Base-by-base conservation (phyloP, 139 green algal species). In the Trebouxia sp. region DNA sequence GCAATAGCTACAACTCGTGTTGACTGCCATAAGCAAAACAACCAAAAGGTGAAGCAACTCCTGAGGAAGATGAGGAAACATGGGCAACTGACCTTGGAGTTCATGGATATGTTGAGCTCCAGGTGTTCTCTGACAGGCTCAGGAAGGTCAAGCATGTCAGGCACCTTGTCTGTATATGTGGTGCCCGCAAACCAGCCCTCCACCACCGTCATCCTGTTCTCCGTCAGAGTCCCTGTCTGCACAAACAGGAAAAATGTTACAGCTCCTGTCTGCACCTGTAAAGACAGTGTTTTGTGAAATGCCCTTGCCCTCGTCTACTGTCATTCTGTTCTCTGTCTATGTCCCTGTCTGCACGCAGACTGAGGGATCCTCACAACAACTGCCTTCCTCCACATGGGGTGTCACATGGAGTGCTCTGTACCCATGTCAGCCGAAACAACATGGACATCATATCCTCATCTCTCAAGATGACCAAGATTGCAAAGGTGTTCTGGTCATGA, bases 141-240 rank as follows among this genome's bases (percentile, higher is more conserved):
- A 0, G 84, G 75, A 38, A 97, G 62, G 53, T 90, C 83, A 2
- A 15, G 4, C 24, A 78, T 39, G 1, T 80, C 43, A 0, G 90
- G 85, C 11, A 80, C 55, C 26, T 38, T 62, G 26, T 17, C 32
- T 2, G 81, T 87, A 47, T 88, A 82, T 15, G 83, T n/a, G 0
- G n/a, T 85, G 26, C 92, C 94, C 10, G 78, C 75, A 58, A 98
- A 94, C 92, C 92, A 97, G 48, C 91, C 93, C 82, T 94, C 88
- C n/a, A 96, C 92, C 47, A 99, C 95, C 3, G 96, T 99, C 97
- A 99, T 99, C 76, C 93, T 88, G 87, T 99, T 99, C 83, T 98
- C 91, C 0, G 97, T 99, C 47, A 99, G 88, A 35, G 96, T 98
- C 43, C 96, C 96, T 17, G 87, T 50, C 67, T 55, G 39, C 67